Conservation (phyloP, 176 grass and related monocot species). For the Ensete glaucum region DNA sequence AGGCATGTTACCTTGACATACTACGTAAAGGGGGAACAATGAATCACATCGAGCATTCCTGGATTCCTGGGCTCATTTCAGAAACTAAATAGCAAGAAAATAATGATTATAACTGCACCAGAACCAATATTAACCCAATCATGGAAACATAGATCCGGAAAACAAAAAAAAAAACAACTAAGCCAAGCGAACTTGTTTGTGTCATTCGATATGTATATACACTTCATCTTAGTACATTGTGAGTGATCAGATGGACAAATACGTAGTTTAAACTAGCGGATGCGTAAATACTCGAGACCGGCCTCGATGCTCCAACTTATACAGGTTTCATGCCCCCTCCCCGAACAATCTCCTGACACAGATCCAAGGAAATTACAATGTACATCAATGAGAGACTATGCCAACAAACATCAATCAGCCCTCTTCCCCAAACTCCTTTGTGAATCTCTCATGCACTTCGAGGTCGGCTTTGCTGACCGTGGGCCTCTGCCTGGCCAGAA, state of each 20-base stretch:
- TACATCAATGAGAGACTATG: neutral
- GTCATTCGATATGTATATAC: neutral
- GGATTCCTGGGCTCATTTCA: too few species aligned
- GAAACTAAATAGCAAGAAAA: too few species aligned
- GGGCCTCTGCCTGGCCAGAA: conserved; percentile 70
- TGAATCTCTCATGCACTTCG: conserved; percentile 95
- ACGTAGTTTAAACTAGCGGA: neutral
- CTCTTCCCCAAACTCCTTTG: conserved; percentile 93
- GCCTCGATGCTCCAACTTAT: neutral
- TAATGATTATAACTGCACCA: too few species aligned
- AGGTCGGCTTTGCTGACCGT: conserved; percentile 91
- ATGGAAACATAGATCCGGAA: too few species aligned
- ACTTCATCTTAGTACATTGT: neutral
- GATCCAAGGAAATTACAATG: neutral
- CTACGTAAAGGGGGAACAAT: too few species aligned
- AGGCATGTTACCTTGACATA: too few species aligned
- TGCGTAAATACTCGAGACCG: neutral
- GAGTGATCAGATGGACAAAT: neutral
- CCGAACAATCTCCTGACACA: neutral
- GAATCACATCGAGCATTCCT: too few species aligned
- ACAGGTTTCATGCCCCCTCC: neutral
- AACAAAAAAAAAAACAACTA: too few species aligned
- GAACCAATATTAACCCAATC: too few species aligned
- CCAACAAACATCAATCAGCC: conserved; percentile 37
- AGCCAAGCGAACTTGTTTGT: too few species aligned